These are phyloP conservation scores for Parascedosporium putredinis DNA, from an alignment of 2,329 filamentous ascomycete genomes.

Conservation along the genomic window DNA sequence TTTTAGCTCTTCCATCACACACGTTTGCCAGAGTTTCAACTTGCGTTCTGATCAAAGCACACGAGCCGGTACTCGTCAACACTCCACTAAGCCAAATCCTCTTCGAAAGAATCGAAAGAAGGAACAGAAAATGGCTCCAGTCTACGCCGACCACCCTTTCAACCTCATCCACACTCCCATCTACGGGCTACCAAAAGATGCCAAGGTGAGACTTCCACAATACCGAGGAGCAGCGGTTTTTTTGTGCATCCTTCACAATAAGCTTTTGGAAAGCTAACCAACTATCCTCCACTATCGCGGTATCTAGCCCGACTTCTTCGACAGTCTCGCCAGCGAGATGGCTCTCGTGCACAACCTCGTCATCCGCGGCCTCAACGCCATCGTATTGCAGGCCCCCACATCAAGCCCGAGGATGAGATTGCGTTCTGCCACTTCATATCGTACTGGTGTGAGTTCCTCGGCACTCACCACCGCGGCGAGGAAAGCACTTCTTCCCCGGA, in stretches of 20 bases:
- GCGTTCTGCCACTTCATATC: constrained; percentile 23
- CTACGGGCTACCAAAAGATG: constrained; percentile 7
- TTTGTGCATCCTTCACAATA: no score
- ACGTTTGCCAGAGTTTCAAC: no score
- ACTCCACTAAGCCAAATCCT: no score
- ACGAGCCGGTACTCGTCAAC: no score
- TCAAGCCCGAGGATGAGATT: constrained; percentile 22
- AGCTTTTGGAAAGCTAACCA: background rate
- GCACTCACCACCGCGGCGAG: constrained; percentile 28
- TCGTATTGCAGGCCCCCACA: constrained; percentile 26
- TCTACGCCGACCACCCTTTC: background rate
- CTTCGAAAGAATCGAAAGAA: no score
- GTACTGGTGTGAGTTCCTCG: constrained; percentile 21
- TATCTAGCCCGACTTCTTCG: constrained; percentile 18
- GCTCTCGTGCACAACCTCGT: constrained; percentile 23
- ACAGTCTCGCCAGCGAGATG: constrained; percentile 20
- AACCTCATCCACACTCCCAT: background rate
- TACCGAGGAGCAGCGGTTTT: background rate
- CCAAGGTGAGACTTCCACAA: background rate
- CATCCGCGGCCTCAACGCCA: constrained; percentile 25
- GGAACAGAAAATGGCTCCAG: constrained; percentile 11
- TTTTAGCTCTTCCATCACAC: no score
- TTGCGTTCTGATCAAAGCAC: no score
- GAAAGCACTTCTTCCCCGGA: constrained; percentile 27
- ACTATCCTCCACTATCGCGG: background rate